Evolutionary conservation across 2,329 filamentous ascomycete genomes (phyloP), one percentile per base, ranked within the genome.

Genomic region (Cladosporium colombiae): DNA sequence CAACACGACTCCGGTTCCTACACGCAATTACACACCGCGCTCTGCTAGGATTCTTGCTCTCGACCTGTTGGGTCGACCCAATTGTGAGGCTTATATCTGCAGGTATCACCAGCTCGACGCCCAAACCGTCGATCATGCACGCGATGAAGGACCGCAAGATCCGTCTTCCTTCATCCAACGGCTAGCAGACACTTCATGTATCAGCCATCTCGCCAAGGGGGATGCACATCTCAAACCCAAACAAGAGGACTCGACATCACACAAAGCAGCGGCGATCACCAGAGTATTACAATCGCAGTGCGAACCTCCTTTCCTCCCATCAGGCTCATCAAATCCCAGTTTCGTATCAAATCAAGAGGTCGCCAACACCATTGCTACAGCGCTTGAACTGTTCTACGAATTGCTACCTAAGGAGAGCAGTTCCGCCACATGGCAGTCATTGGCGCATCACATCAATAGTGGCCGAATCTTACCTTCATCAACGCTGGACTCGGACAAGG

Each of bases 41-140:
- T 96, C 91, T 72, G 92, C 92, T 3, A 86, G 92, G 70, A 91
- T 90, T 0, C 80, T 96, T 56, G 93, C 93, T 6, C 84, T 91
- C 53, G 89, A 90, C 71, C 81, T 96, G 56, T 91, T 91, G 8
- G 90, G 88, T 71, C 86, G 90, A 70, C 90, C 92, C 69, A 87
- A 93, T 68, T 87, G 91, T 0, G 88, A 91, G 68, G 82, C 80
- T 67, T 86, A 86, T 16, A 79, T 96, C 1, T 96, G 92, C 71
- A 35, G 56, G 8, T 33, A 63, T 56, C 21, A 14, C 7, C 23
- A 40, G 27, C 23, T 16, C 29, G 29, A 27, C 35, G 18, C 25
- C n/a, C 29, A 29, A 52, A 23, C 60, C 49, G 23, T 16, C 21
- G 23, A 23, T 13, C 18, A 23, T 35, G 23, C 8, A 2, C 33